Conservation (phyloP, 371 early-diverging fungal genomes). For the Mortierella sp. region DNA sequence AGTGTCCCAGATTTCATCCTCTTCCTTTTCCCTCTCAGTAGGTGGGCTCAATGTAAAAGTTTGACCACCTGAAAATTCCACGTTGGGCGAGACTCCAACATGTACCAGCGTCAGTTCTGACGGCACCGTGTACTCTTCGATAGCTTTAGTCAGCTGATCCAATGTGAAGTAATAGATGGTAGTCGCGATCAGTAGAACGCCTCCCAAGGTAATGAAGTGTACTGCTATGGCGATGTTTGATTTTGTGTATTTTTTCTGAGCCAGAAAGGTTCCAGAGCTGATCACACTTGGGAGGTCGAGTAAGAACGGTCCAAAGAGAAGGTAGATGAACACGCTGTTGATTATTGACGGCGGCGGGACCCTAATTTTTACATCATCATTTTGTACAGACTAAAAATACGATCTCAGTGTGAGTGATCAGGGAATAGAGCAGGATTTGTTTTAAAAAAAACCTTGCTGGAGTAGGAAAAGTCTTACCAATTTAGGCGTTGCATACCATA, state of each 20-base stretch:
- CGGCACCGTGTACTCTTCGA: slow-evolving; percentile 50
- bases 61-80: slow-evolving; percentile 26
- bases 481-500: slow-evolving; percentile 57
- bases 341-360: slow-evolving; percentile 40
- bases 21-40: slow-evolving; percentile 39
- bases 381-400: slow-evolving; percentile 28
- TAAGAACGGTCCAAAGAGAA: slow-evolving; percentile 53
- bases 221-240: slow-evolving; percentile 54
- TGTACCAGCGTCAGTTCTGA: slow-evolving; percentile 40
- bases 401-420: not conserved
- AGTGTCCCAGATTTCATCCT: slow-evolving; percentile 36
- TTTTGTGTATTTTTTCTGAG: slow-evolving; percentile 34
- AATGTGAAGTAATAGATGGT: slow-evolving; percentile 48
- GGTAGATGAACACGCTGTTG: slow-evolving; percentile 47
- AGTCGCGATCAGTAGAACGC: slow-evolving; percentile 39
- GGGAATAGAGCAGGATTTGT: not conserved
- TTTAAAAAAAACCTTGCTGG: not conserved
- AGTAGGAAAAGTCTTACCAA: slow-evolving; percentile 24
- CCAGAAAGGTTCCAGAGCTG: slow-evolving; percentile 56
- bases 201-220: slow-evolving; percentile 47
- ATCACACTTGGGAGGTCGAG: slow-evolving; percentile 55
- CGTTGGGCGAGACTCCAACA: slow-evolving; percentile 20
- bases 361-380: slow-evolving; percentile 36
- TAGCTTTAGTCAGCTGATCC: slow-evolving; percentile 47
- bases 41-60: slow-evolving; percentile 38